Evolutionary conservation across 495 filamentous ascomycete genomes (phyloP).

Genomic region (Neurospora discreta): DNA sequence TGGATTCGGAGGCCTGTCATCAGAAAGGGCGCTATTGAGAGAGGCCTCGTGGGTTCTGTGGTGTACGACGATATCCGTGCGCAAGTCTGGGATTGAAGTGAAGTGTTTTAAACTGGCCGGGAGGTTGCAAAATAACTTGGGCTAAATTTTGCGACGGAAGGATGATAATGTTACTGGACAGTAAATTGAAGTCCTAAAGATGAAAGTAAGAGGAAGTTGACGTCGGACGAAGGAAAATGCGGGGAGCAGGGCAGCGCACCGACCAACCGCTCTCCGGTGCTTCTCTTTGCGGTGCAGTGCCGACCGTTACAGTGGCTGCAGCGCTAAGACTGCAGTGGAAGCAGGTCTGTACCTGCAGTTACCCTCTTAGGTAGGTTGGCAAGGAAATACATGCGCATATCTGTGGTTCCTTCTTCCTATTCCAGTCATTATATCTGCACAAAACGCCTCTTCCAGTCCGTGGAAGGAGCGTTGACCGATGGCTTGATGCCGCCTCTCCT

Average conservation of each 20-base stretch:
- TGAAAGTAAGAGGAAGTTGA: not conserved
- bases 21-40: not conserved
- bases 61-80: too few species aligned
- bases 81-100: too few species aligned
- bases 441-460: fast-evolving
- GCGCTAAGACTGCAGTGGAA: not conserved
- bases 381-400: too few species aligned
- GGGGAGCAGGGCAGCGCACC: not conserved
- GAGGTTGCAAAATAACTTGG: too few species aligned
- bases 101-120: too few species aligned
- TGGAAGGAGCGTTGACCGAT: not conserved
- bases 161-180: too few species aligned
- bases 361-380: too few species aligned
- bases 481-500: not conserved
- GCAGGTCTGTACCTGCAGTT: not conserved
- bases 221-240: not conserved
- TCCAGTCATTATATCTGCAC: not conserved
- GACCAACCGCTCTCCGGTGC: not conserved
- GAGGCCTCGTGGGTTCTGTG: not conserved
- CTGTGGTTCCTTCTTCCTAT: not conserved
- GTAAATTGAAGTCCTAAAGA: not conserved
- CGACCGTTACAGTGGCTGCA: not conserved
- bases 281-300: not conserved
- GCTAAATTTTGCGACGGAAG: not conserved
- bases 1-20: not conserved